Evolutionary conservation across 1,139 yeast species (phyloP).

Genomic region (Yarrowia galli): DNA sequence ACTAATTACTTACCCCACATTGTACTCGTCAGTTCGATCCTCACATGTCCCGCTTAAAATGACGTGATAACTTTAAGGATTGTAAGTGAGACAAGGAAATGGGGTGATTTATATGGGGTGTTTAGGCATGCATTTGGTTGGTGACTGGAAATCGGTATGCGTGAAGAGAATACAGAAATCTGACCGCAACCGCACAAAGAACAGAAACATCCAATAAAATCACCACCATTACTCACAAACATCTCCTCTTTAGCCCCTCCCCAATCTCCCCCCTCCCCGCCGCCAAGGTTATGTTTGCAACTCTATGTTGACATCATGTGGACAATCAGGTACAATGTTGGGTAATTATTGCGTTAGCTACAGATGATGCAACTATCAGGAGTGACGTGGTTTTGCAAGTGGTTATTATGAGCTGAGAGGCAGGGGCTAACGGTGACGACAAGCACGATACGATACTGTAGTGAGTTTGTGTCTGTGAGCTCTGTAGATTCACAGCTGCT

Average conservation of each 20-base stretch:
- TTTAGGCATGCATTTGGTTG: not conserved
- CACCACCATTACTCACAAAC: not conserved
- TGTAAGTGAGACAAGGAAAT: constrained; percentile 20
- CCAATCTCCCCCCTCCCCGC: not conserved
- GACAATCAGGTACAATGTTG: constrained; percentile 14
- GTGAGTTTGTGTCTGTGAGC: no score
- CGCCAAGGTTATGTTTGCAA: constrained; percentile 4
- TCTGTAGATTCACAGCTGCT: no score
- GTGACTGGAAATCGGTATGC: no score
- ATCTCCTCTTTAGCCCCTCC: not conserved
- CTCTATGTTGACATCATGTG: constrained; percentile 16
- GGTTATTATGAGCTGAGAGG: not conserved
- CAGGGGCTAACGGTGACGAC: no score
- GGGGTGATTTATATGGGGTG: constrained; percentile 13
- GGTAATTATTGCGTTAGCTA: constrained; percentile 8
- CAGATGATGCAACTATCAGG: constrained; percentile 2
- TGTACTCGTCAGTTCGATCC: constrained; percentile 5
- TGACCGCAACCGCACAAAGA: no score
- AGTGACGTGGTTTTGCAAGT: not conserved
- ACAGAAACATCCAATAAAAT: not conserved
- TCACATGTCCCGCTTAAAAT: not conserved
- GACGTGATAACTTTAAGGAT: constrained; percentile 26
- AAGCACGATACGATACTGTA: no score
- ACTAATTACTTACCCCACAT: not conserved
- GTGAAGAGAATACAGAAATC: not conserved